phyloP scores from a whole-genome alignment of 805 yeast species.

The Scheffersomyces amazonensis region DNA sequence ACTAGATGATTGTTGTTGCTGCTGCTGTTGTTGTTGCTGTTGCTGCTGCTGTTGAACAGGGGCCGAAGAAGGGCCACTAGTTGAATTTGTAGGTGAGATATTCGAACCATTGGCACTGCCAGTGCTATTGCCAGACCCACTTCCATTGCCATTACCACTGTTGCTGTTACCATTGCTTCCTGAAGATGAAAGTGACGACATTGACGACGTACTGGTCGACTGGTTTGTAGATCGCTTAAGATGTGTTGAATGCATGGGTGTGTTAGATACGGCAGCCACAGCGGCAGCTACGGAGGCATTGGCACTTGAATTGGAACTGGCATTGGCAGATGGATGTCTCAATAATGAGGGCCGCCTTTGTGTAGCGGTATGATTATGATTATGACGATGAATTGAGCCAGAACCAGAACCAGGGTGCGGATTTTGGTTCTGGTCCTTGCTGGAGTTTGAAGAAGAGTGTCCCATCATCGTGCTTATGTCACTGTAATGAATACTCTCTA shows the following conservation, averaged over 20 bases:
- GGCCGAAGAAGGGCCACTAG: too few species aligned
- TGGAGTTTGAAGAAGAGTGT: not conserved
- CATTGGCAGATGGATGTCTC: not conserved
- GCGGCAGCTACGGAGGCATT: not conserved
- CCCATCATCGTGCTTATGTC: too few species aligned
- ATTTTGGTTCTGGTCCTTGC: not conserved
- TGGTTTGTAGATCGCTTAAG: not conserved
- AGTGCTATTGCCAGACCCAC: not conserved
- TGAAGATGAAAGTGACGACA: not conserved
- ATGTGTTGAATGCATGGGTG: not conserved
- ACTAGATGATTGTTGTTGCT: too few species aligned
- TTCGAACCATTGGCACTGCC: too few species aligned
- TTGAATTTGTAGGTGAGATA: too few species aligned
- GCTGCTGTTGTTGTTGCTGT: too few species aligned
- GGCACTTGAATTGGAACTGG: too few species aligned
- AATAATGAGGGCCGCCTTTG: slow-evolving; percentile 1
- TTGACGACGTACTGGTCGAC: not conserved
- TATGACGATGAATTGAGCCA: not conserved
- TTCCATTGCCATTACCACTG: not conserved
- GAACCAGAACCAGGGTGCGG: not conserved
- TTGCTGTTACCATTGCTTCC: not conserved
- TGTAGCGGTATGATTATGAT: not conserved
- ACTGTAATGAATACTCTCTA: too few species aligned
- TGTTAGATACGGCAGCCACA: not conserved
- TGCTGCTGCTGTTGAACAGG: too few species aligned